phyloP scores from a whole-genome alignment of 345 rosid genomes.

The Salix purpurea region DNA sequence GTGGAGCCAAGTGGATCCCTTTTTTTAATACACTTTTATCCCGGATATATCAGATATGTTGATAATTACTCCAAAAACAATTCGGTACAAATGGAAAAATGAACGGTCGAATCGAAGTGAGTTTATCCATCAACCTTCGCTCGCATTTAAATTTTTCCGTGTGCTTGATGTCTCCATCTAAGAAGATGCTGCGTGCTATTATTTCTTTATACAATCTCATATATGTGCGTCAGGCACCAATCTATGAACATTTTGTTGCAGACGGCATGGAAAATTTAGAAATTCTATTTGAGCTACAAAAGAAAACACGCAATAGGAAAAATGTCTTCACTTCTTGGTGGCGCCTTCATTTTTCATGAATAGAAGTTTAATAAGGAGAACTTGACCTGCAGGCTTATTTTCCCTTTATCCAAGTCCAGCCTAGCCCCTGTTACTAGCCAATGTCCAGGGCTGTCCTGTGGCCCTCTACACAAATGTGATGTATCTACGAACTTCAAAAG shows the following conservation, averaged over 20 bases:
- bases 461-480: conserved; percentile 69
- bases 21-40: too few species aligned
- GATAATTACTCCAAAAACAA: too few species aligned
- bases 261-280: not conserved
- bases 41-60: too few species aligned
- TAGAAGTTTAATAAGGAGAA: conserved; percentile 53
- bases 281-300: not conserved
- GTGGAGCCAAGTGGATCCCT: too few species aligned
- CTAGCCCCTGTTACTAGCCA: conserved; percentile 85
- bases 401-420: conserved; percentile 68
- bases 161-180: too few species aligned
- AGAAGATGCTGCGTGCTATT: too few species aligned
- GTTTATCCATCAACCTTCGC: too few species aligned
- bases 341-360: not conserved
- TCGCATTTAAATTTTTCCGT: too few species aligned
- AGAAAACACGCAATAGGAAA: not conserved
- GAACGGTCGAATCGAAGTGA: too few species aligned
- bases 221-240: not conserved
- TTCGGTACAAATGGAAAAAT: too few species aligned
- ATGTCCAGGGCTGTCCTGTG: conserved; percentile 84
- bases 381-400: conserved; percentile 70
- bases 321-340: not conserved
- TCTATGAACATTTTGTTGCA: not conserved
- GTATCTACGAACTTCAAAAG: conserved; percentile 66
- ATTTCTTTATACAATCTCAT: not conserved